These are phyloP conservation scores for Aspergillus vadensis DNA, from an alignment of 2,329 filamentous ascomycete species.

Conservation along the genomic window DNA sequence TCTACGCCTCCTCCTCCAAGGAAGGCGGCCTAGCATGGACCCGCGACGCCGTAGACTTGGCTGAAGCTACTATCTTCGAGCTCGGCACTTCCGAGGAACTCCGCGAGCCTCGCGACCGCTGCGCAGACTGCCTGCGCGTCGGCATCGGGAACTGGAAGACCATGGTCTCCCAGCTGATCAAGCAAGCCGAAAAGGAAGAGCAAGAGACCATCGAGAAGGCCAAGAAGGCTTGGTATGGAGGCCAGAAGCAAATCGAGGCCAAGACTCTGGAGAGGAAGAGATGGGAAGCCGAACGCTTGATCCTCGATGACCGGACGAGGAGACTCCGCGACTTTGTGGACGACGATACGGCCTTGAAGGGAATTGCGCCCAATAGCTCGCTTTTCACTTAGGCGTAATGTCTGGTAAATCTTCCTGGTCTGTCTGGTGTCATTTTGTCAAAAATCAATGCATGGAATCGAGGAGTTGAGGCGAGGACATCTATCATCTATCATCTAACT, in stretches of 20 bases:
- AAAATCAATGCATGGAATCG: background rate
- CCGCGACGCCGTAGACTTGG: conserved; percentile 78
- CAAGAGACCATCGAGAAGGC: conserved; percentile 37
- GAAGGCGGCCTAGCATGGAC: conserved; percentile 86
- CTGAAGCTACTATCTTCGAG: conserved; percentile 63
- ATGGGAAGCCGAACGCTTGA: conserved; percentile 45
- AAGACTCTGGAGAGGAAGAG: conserved; percentile 36
- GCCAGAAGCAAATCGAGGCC: conserved; percentile 28
- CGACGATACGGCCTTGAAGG: conserved; percentile 32
- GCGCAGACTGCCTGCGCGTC: conserved; percentile 73
- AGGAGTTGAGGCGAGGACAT: background rate
- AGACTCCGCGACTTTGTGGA: conserved; percentile 35
- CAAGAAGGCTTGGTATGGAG: conserved; percentile 37
- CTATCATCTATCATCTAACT: too few relatives aligned
- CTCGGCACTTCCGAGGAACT: conserved; percentile 31
- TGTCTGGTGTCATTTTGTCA: background rate
- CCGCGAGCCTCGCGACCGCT: conserved; percentile 58
- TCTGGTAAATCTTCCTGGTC: too few relatives aligned
- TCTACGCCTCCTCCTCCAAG: conserved; percentile 68
- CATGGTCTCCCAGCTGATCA: conserved; percentile 72
- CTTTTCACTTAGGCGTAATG: conserved; percentile 22
- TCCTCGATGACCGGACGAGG: conserved; percentile 40
- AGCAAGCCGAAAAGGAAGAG: conserved; percentile 40
- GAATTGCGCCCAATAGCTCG: conserved; percentile 32
- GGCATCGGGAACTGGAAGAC: conserved; percentile 79